Evolutionary conservation across 305 asterid species (phyloP).

Genomic region (Lippia alba): DNA sequence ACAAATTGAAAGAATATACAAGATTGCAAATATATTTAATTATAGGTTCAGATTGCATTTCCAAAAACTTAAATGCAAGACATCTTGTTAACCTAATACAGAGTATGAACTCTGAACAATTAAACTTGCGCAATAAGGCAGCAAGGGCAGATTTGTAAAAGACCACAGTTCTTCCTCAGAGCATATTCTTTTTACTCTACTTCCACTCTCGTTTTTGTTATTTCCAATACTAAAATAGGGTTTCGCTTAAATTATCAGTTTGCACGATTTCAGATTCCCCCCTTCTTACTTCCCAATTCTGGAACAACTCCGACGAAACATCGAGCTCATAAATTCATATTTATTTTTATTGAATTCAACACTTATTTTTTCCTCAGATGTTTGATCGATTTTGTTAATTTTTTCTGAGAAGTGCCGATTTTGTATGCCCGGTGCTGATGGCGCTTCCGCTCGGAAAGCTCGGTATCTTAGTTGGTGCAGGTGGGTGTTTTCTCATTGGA

Average conservation of each 20-base stretch:
- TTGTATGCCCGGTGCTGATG: constrained; percentile 47
- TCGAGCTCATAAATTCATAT: background rate
- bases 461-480: constrained; percentile 84
- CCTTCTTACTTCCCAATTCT: background rate
- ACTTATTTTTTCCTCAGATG: constrained; percentile 25
- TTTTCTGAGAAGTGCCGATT: constrained; percentile 30
- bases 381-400: constrained; percentile 2
- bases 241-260: constrained; percentile 29
- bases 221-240: constrained; percentile 37
- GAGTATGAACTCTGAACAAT: no score
- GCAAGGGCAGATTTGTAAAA: constrained; percentile 29
- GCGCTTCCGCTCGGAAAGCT: constrained; percentile 92
- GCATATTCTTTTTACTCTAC: constrained; percentile 16
- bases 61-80: no score
- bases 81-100: no score
- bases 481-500: constrained; percentile 40
- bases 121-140: constrained; percentile 30
- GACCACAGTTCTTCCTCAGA: background rate
- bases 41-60: no score
- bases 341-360: background rate
- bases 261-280: constrained; percentile 15
- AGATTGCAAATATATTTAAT: no score
- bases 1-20: no score
- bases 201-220: constrained; percentile 25
- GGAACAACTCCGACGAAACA: constrained; percentile 12